Evolutionary conservation across 176 grass and related monocot genomes (phyloP), one percentile per base, ranked within the genome.

Genomic region (Rhynchospora tenuis): DNA sequence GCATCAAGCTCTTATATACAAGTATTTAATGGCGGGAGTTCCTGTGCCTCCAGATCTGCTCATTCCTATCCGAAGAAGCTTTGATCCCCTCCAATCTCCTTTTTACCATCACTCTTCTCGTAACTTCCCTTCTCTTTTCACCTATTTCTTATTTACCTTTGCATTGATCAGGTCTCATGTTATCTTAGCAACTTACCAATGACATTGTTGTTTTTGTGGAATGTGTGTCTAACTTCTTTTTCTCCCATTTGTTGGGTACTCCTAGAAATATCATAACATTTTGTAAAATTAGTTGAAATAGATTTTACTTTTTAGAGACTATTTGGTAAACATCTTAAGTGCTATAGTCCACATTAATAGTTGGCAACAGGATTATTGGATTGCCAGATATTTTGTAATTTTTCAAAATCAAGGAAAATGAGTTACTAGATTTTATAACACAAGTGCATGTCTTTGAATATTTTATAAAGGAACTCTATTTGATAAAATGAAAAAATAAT

Each of bases 41-140:
- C 96, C 96, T 23, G 93, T 99, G 82, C 96, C 96, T 16, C 88
- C 89, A 38, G 96, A 99, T 91, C 96, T 99, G 79, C 91, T 99
- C 80, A 80, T 93, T 79, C 93, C 93, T 62, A 86, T 93, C 79
- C 91, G 93, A 44, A 88, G 84, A 69, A 73, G 87, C 89, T 85
- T 89, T 82, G 79, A 87, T 83, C 84, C 88, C 24, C 77, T 83
- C 38, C 83, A 59, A 65, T 78, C 84, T 91, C 88, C 87, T 89
- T 88, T 88, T 45, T 88, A 92, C 72, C 96, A 91, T 61, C 93
- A 95, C 72, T 88, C 96, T 15, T 90, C 96, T 51, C 80, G 96
- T 99, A 81, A 93, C 82, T 27, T 33, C 22, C 10, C 69, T 81
- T n/a, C 59, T 42, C 0, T 3, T 44, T 62, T 29, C 1, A 10